A percentile compares a stretch with the other conserved stretches of the same genome.
Conservation (phyloP, 2,329 filamentous ascomycete species). For the Allantophomopsis lycopodina region DNA sequence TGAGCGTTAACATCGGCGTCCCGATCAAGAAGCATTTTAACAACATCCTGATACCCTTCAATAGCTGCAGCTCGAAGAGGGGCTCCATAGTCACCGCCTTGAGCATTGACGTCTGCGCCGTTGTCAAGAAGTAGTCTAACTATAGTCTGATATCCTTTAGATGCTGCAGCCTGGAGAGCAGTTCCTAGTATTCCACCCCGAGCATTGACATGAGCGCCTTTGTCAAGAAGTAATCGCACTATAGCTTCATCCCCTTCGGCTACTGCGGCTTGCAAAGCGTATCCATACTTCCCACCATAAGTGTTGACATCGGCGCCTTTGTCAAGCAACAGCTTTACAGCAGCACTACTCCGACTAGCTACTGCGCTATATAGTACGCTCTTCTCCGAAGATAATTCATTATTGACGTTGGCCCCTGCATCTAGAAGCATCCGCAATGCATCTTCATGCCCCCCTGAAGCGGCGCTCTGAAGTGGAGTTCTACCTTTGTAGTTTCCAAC, state of each 20-base stretch:
- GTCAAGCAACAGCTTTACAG: conserved; percentile 11
- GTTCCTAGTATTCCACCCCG: no score
- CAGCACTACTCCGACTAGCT: conserved; percentile 9
- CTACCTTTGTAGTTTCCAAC: neutral
- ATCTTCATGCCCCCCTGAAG: neutral
- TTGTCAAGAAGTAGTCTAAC: no score
- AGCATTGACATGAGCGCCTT: no score
- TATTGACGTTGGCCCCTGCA: no score
- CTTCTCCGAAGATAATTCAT: conserved; percentile 2
- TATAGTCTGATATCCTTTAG: no score
- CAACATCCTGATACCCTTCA: conserved; percentile 3
- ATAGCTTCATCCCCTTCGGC: neutral
- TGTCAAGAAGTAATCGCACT: no score
- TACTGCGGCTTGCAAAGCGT: conserved; percentile 3
- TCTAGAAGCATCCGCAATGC: neutral
- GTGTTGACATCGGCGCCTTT: conserved; percentile 7
- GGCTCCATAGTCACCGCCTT: no score
- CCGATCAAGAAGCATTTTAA: conserved; percentile 5
- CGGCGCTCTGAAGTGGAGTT: no score
- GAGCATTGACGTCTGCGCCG: no score
- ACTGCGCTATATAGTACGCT: conserved; percentile 8
- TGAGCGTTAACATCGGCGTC: conserved; percentile 1
- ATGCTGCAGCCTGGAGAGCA: no score
- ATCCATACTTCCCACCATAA: conserved; percentile 3
- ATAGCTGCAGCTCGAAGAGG: no score